Conservation (phyloP, 75 land plant species). For the Ceratopteris richardii region DNA sequence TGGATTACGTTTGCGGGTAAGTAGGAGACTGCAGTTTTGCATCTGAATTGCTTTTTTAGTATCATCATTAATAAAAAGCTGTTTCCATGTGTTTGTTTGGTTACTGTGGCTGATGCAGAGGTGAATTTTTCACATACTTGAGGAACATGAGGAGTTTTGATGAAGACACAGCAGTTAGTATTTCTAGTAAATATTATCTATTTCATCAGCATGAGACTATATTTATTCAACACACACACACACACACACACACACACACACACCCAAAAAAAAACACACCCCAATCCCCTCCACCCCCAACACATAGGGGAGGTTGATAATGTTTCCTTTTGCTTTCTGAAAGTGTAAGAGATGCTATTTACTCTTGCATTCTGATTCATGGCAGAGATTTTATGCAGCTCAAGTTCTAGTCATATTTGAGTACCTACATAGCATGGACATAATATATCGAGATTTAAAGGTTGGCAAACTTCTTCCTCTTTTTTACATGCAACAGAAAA, state of each 20-base stretch:
- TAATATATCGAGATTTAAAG: slow-evolving; percentile 29
- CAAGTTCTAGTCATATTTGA: slow-evolving; percentile 35
- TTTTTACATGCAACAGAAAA: background rate
- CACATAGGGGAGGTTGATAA: too few relatives aligned
- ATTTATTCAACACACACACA: too few relatives aligned
- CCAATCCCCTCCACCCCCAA: too few relatives aligned
- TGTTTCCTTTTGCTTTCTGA: background rate
- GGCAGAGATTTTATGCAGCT: slow-evolving; percentile 33
- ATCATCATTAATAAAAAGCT: background rate
- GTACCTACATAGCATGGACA: slow-evolving; percentile 31
- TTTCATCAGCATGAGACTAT: too few relatives aligned
- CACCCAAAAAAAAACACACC: too few relatives aligned
- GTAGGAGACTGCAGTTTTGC: background rate
- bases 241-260: too few relatives aligned
- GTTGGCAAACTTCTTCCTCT: background rate
- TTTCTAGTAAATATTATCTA: background rate
- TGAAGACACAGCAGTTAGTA: slow-evolving; percentile 29
- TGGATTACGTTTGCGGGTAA: slow-evolving; percentile 46
- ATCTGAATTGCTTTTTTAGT: background rate
- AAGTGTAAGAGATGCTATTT: too few relatives aligned
- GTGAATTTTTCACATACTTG: slow-evolving; percentile 33
- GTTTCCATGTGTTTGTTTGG: background rate
- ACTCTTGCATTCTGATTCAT: too few relatives aligned
- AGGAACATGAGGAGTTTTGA: slow-evolving; percentile 27
- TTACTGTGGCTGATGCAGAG: slow-evolving; percentile 18